Evolutionary conservation across 2,329 filamentous ascomycete species (phyloP), one percentile per base, ranked within the genome.

Genomic region (Alternaria sp.): DNA sequence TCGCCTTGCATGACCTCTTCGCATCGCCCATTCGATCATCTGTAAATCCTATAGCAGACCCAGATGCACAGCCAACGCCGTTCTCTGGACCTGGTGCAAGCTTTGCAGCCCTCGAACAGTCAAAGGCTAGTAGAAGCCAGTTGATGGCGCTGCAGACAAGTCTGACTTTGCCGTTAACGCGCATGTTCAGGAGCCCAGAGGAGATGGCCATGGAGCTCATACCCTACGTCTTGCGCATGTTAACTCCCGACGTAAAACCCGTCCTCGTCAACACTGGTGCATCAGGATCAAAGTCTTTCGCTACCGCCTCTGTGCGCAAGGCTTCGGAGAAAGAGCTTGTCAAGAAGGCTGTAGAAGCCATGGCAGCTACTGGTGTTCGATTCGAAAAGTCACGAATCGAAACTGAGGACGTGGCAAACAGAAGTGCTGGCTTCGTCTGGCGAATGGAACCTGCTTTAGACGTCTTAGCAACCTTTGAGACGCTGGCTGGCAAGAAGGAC

Each of bases 361-460:
- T 99, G 84, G 86, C 87, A n/a, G 92, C 93, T 18, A 86, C 94
- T 14, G 92, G 93, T 16, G 87, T 98, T 16, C 85, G 86, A 2
- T 90, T 98, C 75, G 91, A 97, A 67, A 90, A 89, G 73, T 90
- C 91, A 12, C 89, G 90, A 70, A 87, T 98, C 44, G 93, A 97
- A 72, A 85, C 84, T 12, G 90, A 92, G 36, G 85, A 85, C 8
- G 78, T 84, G 5, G 70, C 70, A 10, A 74, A 73, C 20, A 68
- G 73, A 14, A 78, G 73, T 59, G 86, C 87, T 34, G 89, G 86
- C 68, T 98, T 89, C 85, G 90, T 97, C 9, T 98, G 97, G 79
- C 89, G 95, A 54, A 94, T 99, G 92, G 94, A 98, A 74, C 95
- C 95, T 86, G 84, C 88, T 1, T 84, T 99, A n/a, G 95, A 99